These are phyloP conservation scores for Pilaira anomala DNA, from an alignment of 192 early-diverging fungal genomes.

Conservation along the genomic window DNA sequence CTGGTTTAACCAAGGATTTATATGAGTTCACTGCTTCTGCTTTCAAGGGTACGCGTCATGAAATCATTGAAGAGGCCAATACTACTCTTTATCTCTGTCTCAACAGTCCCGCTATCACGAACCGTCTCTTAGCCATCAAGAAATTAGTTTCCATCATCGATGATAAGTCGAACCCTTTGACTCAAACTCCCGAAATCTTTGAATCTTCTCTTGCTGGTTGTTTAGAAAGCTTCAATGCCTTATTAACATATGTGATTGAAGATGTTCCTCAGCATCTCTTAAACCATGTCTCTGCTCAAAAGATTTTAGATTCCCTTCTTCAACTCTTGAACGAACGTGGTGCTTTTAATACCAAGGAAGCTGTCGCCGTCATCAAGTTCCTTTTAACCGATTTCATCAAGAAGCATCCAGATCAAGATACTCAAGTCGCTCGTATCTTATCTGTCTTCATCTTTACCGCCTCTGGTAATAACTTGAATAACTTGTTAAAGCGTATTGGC, in stretches of 20 bases:
- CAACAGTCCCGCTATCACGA: conserved; percentile 63
- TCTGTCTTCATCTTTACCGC: conserved; percentile 19
- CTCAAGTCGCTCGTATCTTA: conserved; percentile 12
- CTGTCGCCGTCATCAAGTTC: conserved; percentile 14
- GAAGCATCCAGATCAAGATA: conserved; percentile 4
- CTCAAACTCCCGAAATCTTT: conserved; percentile 26
- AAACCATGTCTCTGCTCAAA: conserved; percentile 24
- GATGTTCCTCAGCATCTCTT: conserved; percentile 39
- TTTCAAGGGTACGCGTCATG: conserved; percentile 58
- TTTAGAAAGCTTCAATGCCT: conserved; percentile 31
- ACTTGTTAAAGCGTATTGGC: conserved; percentile 18
- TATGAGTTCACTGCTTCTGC: conserved; percentile 54
- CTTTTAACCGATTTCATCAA: conserved; percentile 8
- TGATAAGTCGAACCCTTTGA: conserved; percentile 34
- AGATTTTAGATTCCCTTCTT: conserved; percentile 1
- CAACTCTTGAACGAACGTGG: conserved; percentile 12
- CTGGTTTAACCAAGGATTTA: conserved; percentile 34
- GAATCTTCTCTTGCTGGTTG: conserved; percentile 35
- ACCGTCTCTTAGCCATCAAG: conserved; percentile 69
- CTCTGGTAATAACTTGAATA: conserved; percentile 11
- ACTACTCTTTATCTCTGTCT: conserved; percentile 83
- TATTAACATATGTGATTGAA: conserved; percentile 33
- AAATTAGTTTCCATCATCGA: conserved; percentile 56
- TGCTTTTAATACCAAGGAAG: neutral
- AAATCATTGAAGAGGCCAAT: conserved; percentile 62